Percentiles rank a stretch among this genome's conserved stretches.
Conservation (phyloP, 2,329 filamentous ascomycete genomes). For the Sporothrix brasiliensis region DNA sequence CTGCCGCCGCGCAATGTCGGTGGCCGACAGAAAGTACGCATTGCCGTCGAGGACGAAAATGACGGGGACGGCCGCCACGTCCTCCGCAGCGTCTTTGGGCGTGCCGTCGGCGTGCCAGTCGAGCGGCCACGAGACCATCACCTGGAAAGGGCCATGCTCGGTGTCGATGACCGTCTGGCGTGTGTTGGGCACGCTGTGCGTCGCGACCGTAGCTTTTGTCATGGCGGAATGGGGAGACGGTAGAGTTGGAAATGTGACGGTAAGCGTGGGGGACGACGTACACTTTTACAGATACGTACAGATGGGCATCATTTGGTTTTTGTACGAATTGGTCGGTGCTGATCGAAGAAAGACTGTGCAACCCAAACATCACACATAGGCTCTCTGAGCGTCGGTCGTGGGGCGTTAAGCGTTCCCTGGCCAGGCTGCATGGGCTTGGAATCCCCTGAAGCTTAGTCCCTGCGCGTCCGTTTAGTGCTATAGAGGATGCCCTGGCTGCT, state of each 20-base stretch:
- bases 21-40: slow-evolving; percentile 32
- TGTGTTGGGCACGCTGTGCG: slow-evolving; percentile 30
- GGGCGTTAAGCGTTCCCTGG: no score
- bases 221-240: neutral
- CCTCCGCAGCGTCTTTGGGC: neutral
- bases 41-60: slow-evolving; percentile 32
- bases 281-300: neutral
- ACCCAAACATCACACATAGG: neutral
- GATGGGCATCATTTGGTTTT: neutral
- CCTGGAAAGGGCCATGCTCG: slow-evolving; percentile 23
- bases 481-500: no score
- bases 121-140: slow-evolving; percentile 33
- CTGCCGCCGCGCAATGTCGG: slow-evolving; percentile 31
- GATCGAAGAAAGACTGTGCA: neutral
- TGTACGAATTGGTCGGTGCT: neutral
- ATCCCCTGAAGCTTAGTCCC: neutral
- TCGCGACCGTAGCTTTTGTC: neutral
- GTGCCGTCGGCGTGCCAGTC: slow-evolving; percentile 27
- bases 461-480: neutral
- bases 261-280: neutral
- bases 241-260: neutral
- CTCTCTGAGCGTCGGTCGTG: slow-evolving; percentile 15
- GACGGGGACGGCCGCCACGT: slow-evolving; percentile 23
- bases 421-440: no score
- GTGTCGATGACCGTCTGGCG: slow-evolving; percentile 30